These are phyloP conservation scores for Citrus glauca DNA, from an alignment of 345 rosid species.

Conservation along the genomic window DNA sequence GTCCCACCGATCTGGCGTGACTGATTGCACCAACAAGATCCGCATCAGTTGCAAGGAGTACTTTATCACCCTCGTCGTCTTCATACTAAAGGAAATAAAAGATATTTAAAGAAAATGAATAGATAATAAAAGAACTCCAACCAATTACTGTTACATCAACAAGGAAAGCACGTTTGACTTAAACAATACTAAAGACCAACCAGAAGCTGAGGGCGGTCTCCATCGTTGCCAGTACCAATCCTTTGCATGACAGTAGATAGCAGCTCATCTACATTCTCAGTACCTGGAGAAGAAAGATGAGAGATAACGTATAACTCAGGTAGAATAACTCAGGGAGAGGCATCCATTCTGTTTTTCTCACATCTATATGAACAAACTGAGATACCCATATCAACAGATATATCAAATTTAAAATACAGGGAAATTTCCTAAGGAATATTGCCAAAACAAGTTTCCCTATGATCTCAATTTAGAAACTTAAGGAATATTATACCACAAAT, in stretches of 20 bases:
- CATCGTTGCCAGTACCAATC: constrained; percentile 41
- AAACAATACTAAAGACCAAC: constrained; percentile 33
- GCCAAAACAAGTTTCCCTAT: background rate
- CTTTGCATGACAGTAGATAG: constrained; percentile 63
- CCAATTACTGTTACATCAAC: background rate
- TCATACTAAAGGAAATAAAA: constrained; percentile 44
- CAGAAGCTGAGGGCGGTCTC: constrained; percentile 62
- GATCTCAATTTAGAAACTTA: background rate
- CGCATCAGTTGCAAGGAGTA: constrained; percentile 60
- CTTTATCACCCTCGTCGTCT: constrained; percentile 95
- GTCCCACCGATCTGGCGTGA: constrained; percentile 62
- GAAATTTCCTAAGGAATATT: background rate
- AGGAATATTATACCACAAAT: too few relatives aligned
- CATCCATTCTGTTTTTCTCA: background rate
- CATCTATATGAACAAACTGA: background rate
- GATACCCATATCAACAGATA: background rate
- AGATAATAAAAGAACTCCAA: background rate
- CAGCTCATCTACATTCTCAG: constrained; percentile 77
- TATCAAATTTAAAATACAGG: background rate
- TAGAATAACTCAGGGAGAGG: background rate
- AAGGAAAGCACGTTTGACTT: background rate
- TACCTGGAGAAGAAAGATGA: constrained; percentile 24
- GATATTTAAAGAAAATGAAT: background rate
- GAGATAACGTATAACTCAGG: background rate
- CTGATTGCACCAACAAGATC: constrained; percentile 73